These are phyloP conservation scores for Hebeloma cylindrosporum DNA, from an alignment of 768 basidiomycete species.

Conservation along the genomic window DNA sequence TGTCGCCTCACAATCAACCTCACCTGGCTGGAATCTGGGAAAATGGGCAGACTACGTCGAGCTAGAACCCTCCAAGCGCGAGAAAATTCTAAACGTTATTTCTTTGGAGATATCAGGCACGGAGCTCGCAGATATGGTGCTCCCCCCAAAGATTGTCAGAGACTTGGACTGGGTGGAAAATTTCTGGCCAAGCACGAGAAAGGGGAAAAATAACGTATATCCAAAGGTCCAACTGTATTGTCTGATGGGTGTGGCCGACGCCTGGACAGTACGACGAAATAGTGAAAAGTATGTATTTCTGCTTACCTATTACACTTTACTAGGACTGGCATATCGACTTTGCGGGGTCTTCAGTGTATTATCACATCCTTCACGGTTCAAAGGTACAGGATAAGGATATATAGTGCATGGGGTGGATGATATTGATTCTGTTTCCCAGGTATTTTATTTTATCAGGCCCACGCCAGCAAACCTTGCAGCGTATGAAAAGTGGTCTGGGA, in stretches of 20 bases:
- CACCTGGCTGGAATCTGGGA: constrained; percentile 85
- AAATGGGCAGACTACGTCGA: constrained; percentile 91
- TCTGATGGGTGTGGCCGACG: constrained; percentile 90
- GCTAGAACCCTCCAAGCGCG: constrained; percentile 62
- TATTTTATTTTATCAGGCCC: constrained; percentile 95
- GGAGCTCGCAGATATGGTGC: constrained; percentile 70
- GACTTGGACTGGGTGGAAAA: constrained; percentile 98
- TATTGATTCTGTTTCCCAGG: constrained; percentile 39
- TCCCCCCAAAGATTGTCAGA: constrained; percentile 80
- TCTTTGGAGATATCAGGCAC: constrained; percentile 92
- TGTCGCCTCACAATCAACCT: constrained; percentile 83
- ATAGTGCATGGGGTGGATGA: background rate
- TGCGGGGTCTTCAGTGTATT: constrained; percentile 97
- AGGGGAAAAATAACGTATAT: constrained; percentile 70
- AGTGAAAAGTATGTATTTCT: background rate
- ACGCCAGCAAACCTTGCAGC: constrained; percentile 82
- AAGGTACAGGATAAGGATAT: constrained; percentile 54
- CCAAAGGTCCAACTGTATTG: constrained; percentile 97
- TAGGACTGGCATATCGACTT: constrained; percentile 99
- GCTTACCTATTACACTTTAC: background rate
- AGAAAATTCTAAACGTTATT: constrained; percentile 94
- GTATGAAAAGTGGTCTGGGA: constrained; percentile 93
- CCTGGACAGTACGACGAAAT: constrained; percentile 84
- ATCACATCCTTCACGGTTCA: constrained; percentile 83
- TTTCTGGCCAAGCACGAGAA: constrained; percentile 84